Base-by-base conservation (phyloP, 1,284 basidiomycete species). In the Heterobasidion parviporum region DNA sequence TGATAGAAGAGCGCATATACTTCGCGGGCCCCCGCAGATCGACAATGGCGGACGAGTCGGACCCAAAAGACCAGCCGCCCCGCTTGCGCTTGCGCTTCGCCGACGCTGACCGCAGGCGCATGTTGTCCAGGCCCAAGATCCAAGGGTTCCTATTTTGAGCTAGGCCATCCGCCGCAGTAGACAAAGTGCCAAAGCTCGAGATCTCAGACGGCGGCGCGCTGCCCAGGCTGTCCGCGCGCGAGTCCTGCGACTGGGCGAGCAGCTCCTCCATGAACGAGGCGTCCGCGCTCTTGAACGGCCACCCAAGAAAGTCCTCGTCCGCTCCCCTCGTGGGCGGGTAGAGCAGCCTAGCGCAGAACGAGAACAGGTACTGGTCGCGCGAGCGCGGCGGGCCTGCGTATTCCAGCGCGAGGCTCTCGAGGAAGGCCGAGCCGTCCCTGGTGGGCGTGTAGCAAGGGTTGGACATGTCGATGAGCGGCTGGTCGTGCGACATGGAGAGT, bases 11-110 rank as follows among this genome's bases (percentile, higher is more conserved):
- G 51, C 68, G 67, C 45, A 68, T 70, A 54, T 72, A 70, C 58
- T 71, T 72, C 14, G 70, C 56, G 32, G 75, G 67, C 10, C 72
- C 76, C 14, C 61, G 62, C 20, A 80, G 64, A 57, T 75, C 75
- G 59, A 70, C 75, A 64, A 75, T 76, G 2, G 59, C 57, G 10
- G 47, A 45, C 6, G 51, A 50, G 34, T 53, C 26, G 15, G 35
- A 35, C 10, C 46, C 36, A 3, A n/a, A n/a, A 41, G 38, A 41
- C 38, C 38, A 41, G n/a, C 8, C n/a, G n/a, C 8, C n/a, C n/a
- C 38, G 10, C 38, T 41, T 41, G 12, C 38, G 10, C 38, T 41
- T 41, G 12, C 38, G 38, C 38, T 41, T 7, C 3, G n/a, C 38
- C 38, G 38, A 41, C 10, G 7, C 4, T 6, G 26, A 26, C 26